Percentiles rank a stretch among this genome's conserved stretches.
Evolutionary conservation across 139 green algal genomes (phyloP).

Genomic region (Tetratostichococcus sp.): DNA sequence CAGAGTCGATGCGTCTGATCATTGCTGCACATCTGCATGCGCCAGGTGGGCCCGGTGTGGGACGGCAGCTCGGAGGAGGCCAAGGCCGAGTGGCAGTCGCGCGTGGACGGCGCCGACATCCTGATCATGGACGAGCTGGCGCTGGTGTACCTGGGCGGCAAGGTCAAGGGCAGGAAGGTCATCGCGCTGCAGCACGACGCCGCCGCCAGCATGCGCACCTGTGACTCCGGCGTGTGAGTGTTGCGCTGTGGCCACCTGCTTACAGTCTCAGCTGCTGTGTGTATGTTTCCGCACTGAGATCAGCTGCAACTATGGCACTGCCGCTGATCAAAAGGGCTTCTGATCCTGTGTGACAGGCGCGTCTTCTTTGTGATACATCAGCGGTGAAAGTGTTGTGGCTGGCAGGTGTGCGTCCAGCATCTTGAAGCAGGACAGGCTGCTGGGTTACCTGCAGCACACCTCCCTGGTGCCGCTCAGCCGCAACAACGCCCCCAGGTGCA

Average conservation of each 20-base stretch:
- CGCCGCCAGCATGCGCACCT: background rate
- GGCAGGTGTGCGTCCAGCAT: background rate
- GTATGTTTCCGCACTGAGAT: no score
- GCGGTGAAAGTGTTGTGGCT: no score
- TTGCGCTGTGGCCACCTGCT: no score
- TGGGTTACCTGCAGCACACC: background rate
- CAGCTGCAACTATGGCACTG: no score
- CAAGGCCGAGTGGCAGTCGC: background rate
- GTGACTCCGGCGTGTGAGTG: background rate
- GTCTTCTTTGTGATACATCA: no score
- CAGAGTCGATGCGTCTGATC: no score
- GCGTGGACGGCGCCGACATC: background rate
- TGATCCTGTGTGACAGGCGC: no score
- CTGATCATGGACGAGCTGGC: conserved; percentile 1
- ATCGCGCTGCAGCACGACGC: background rate
- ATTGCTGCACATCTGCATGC: no score
- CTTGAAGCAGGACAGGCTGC: background rate
- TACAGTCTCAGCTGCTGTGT: no score
- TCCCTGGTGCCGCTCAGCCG: background rate
- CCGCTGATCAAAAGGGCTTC: no score
- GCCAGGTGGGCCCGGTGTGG: background rate
- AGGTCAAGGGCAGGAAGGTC: background rate
- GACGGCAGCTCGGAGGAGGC: background rate
- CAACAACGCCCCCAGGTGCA: background rate
- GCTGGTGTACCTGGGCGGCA: background rate